These are phyloP conservation scores for Coemansia sp. DNA, from an alignment of 192 early-diverging fungal genomes.

Conservation along the genomic window DNA sequence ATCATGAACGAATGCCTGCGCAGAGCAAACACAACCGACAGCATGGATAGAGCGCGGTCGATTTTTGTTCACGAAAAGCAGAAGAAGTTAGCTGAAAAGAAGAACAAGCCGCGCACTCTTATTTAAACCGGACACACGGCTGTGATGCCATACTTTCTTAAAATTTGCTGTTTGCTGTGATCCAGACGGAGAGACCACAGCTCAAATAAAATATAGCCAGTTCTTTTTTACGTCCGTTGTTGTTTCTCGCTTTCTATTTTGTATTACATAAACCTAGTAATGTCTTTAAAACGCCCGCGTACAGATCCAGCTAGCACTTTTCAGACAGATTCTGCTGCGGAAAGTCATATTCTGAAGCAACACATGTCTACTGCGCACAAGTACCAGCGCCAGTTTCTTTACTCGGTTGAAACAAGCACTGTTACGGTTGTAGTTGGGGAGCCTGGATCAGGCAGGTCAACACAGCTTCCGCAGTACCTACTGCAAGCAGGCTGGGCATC, in stretches of 20 bases:
- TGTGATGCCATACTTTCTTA: too few relatives aligned
- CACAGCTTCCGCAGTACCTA: conserved; percentile 96
- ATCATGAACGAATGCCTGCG: conserved; percentile 55
- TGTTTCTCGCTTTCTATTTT: too few relatives aligned
- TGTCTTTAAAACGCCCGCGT: too few relatives aligned
- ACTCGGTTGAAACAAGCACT: conserved; percentile 79
- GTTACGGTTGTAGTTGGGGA: conserved; percentile 84
- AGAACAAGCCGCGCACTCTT: conserved; percentile 46
- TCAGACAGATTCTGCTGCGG: too few relatives aligned
- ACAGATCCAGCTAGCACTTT: too few relatives aligned
- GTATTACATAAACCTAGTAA: too few relatives aligned
- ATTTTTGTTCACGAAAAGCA: conserved; percentile 27
- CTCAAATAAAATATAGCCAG: too few relatives aligned
- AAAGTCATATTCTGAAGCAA: conserved; percentile 40
- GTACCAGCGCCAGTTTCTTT: conserved; percentile 81
- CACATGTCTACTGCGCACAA: conserved; percentile 83
- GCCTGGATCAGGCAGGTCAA: conserved; percentile 95
- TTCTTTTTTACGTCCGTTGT: too few relatives aligned
- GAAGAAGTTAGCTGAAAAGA: conserved; percentile 24
- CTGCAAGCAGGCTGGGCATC: conserved; percentile 87
- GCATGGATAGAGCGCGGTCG: conserved; percentile 46
- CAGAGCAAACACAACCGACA: conserved; percentile 43
- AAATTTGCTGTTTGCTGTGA: too few relatives aligned
- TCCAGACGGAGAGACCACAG: too few relatives aligned
- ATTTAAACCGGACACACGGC: conserved; percentile 55